Evolutionary conservation across 306 rosid genomes (phyloP), one percentile per base, ranked within the genome.

Genomic region (Alnus rubra): DNA sequence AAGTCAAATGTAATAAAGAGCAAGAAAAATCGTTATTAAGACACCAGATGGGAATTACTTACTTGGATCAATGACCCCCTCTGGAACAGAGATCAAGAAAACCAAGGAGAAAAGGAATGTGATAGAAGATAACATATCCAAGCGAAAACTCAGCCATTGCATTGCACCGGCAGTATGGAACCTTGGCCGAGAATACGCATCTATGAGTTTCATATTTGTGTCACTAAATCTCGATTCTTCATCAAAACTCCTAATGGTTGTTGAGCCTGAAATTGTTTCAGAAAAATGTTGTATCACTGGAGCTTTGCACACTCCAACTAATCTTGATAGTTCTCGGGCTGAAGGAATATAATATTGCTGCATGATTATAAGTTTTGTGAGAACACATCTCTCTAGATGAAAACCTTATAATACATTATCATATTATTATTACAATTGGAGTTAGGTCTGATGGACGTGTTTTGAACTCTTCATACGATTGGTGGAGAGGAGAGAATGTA

Each of bases 241-340:
- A 71, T 90, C 86, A 62, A 90, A 92, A 77, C 94, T 81, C 55
- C 90, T 84, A 9, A 90, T 90, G 31, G 96, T 92, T 45, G 87
- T 81, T 48, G 88, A 54, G 19, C 97, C 97, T 23, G 93, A 90
- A 75, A 92, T 86, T 47, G 97, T 90, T 84, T 92, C 93, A 0
- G 96, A 60, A 80, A 90, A 92, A 84, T 89, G 92, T 69, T 90
- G 97, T 69, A 92, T 86, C 39, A 88, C 82, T 15, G 93, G 93
- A 77, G 96, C 93, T 80, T 92, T 85, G 89, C 90, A 88, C 45
- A 90, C 87, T 28, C 92, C 97, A 70, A 83, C 85, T 78, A 90
- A 79, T 2, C 96, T 87, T 23, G 93, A 69, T 50, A 92, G 84
- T 74, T 92, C 93, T 69, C 91, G 71, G 4, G 95, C 88, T 19